Conservation (phyloP, 225 moss, liverwort and hornwort species). For the Takakia lepidozioides region DNA sequence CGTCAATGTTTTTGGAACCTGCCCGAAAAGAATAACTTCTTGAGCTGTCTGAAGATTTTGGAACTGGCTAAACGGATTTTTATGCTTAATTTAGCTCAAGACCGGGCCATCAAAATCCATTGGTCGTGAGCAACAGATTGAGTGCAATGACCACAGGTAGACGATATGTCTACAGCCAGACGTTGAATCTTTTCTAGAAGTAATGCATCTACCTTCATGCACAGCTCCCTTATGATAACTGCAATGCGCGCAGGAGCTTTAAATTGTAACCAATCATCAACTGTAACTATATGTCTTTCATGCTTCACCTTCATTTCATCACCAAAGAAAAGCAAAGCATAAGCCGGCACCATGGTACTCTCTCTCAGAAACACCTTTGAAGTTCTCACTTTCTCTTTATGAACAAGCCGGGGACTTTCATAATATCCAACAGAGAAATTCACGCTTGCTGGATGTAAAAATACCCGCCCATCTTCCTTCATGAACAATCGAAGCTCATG, state of each 20-base stretch:
- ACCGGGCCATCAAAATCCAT: slow-evolving; percentile 65
- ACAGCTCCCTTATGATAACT: slow-evolving; percentile 67
- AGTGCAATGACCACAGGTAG: slow-evolving; percentile 57
- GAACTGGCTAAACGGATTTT: too few relatives aligned
- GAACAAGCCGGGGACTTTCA: slow-evolving; percentile 72
- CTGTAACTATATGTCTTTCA: slow-evolving; percentile 56
- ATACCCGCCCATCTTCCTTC: slow-evolving; percentile 65
- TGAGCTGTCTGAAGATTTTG: too few relatives aligned
- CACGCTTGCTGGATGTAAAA: slow-evolving; percentile 65
- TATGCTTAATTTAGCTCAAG: too few relatives aligned
- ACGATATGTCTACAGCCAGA: slow-evolving; percentile 48
- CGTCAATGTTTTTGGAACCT: too few relatives aligned
- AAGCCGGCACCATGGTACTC: slow-evolving; percentile 68
- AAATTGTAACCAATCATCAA: slow-evolving; percentile 74
- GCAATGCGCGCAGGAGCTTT: slow-evolving; percentile 80
- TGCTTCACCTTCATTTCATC: slow-evolving; percentile 70
- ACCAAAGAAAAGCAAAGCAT: slow-evolving; percentile 63
- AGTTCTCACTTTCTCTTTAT: slow-evolving; percentile 65
- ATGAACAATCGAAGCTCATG: slow-evolving; percentile 73
- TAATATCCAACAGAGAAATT: slow-evolving; percentile 55
- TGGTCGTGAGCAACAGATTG: slow-evolving; percentile 60
- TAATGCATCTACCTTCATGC: slow-evolving; percentile 53
- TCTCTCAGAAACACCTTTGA: slow-evolving; percentile 68
- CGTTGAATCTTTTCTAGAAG: slow-evolving; percentile 56
- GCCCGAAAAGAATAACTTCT: too few relatives aligned